These are phyloP conservation scores for Solanum megistacrolobum DNA, from an alignment of 257 asterid genomes.

Conservation along the genomic window DNA sequence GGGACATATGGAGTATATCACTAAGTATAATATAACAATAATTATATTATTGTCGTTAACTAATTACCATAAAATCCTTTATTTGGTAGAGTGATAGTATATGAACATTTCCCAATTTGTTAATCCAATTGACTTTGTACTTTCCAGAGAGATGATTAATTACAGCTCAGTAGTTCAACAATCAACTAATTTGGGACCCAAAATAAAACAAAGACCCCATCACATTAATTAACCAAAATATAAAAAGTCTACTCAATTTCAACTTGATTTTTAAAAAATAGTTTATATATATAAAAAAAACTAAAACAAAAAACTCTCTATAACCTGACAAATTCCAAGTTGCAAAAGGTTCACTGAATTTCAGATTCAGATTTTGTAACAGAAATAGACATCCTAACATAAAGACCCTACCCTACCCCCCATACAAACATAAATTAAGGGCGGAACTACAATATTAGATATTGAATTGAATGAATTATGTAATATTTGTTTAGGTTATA, in stretches of 20 bases:
- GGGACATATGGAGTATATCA: accelerated
- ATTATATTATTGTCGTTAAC: no score
- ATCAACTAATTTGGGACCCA: neutral
- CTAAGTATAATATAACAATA: neutral
- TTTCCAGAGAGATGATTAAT: neutral
- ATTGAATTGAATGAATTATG: neutral
- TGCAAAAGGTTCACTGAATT: neutral
- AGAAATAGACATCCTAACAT: neutral
- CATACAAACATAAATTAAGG: neutral
- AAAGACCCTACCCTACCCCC: neutral
- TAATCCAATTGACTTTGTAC: neutral
- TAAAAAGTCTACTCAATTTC: neutral
- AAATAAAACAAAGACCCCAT: neutral
- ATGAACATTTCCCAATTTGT: neutral
- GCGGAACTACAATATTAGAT: neutral
- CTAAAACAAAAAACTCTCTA: neutral
- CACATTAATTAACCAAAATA: neutral
- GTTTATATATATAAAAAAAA: no score
- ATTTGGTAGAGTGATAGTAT: neutral
- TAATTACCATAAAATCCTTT: neutral
- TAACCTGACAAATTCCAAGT: neutral
- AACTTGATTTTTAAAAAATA: neutral
- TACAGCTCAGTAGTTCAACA: neutral
- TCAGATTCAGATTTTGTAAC: neutral
- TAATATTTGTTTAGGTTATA: neutral